These are phyloP conservation scores for Chalaropsis ovoidea DNA, from an alignment of 2,329 filamentous ascomycete species.

Conservation along the genomic window DNA sequence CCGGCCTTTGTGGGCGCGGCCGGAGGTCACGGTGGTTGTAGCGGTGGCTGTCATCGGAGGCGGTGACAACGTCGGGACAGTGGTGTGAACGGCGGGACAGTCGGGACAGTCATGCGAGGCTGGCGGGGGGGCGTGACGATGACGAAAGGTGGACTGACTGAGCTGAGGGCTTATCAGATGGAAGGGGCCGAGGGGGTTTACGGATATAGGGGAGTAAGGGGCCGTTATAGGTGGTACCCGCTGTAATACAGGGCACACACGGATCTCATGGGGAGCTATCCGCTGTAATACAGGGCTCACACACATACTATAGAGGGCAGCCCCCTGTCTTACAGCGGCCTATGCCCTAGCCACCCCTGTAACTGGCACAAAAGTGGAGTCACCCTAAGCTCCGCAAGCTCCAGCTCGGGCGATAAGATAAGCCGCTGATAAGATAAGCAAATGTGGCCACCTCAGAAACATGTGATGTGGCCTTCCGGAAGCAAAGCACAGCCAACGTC, in stretches of 20 bases:
- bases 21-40: neutral
- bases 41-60: neutral
- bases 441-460: constrained; percentile 16
- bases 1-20: constrained; percentile 17
- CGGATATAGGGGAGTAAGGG: neutral
- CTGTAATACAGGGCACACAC: neutral
- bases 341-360: no score
- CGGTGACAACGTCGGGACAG: neutral
- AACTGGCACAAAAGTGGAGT: neutral
- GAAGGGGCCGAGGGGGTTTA: neutral
- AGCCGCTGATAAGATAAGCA: constrained; percentile 15
- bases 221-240: no score
- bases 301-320: no score
- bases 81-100: neutral
- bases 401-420: neutral
- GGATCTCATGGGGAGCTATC: no score
- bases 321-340: no score
- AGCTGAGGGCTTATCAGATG: constrained; percentile 16
- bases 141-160: neutral
- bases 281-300: neutral
- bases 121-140: no score
- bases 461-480: constrained; percentile 24
- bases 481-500: neutral
- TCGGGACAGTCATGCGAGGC: neutral
- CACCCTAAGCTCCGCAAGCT: no score